Base-by-base conservation (phyloP, 768 basidiomycete species). In the Phanerodontia chrysosporium region DNA sequence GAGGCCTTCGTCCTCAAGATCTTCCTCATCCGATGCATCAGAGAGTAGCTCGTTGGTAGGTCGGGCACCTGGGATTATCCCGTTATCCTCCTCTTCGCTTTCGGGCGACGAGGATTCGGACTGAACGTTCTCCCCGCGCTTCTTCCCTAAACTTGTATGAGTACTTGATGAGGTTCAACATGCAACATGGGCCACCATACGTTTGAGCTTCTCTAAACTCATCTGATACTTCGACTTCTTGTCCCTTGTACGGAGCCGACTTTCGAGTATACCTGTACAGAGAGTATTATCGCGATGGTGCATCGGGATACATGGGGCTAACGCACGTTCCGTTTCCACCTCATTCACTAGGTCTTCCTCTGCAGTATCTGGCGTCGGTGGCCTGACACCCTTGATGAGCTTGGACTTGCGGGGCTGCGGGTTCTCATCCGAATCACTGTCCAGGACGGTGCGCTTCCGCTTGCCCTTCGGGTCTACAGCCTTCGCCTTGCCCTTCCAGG, bases 201-300 rank as follows among this genome's bases (percentile, higher is more conserved):
- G 76, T 72, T 83, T 89, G 53, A 91, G 65, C 61, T 77, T 84
- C 61, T 88, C 85, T 14, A 92, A 69, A 60, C 81, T 86, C 67
- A 76, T 79, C 62, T 85, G 86, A 67, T 83, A 92, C 5, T 70
- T 61, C 14, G 85, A 80, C 69, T 79, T 77, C 70, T 82, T 89
- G 58, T 77, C 74, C 29, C 89, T 81, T 27, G 73, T 69, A 35
- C 91, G 84, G 29, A 92, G 70, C 45, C 90, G 84, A 7, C 73
- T 74, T 25, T 85, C 76, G 42, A 93, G 72, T 28, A 92, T 87
- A 54, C 75, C 87, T 91, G 60, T 7, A 32, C n/a, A n/a, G n/a
- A n/a, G n/a, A n/a, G n/a, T n/a, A n/a, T n/a, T n/a, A n/a, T n/a
- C n/a, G n/a, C n/a, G n/a, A n/a, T n/a, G n/a, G n/a, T n/a, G n/a